phyloP scores from a whole-genome alignment of 305 asterid species.

The Fraxinus baroniana region DNA sequence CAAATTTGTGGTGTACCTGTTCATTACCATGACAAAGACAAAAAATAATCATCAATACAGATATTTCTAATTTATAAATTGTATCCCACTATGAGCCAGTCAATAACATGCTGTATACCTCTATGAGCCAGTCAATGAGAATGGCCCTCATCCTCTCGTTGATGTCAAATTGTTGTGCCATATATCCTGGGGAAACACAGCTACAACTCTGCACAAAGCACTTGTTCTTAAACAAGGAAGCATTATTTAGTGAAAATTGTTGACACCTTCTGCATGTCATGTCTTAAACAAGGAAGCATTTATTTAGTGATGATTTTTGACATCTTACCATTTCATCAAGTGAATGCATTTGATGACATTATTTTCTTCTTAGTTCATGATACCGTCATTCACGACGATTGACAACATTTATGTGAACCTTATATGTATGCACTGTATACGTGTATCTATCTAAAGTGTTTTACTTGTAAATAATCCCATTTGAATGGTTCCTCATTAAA shows the following conservation, averaged over 20 bases:
- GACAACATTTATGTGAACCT: neutral
- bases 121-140: constrained; percentile 91
- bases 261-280: neutral
- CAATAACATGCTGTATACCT: constrained; percentile 40
- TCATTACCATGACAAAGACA: neutral
- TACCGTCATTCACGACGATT: neutral
- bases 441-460: too few relatives aligned
- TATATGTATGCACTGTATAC: too few relatives aligned
- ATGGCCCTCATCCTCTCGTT: constrained; percentile 86
- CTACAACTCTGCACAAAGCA: constrained; percentile 49
- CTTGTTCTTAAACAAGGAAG: neutral
- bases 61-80: neutral
- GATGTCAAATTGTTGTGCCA: constrained; percentile 76
- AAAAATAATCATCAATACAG: neutral
- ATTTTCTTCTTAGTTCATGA: neutral
- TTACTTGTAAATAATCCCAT: too few relatives aligned
- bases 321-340: neutral
- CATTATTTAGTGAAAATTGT: neutral
- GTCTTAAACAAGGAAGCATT: too few relatives aligned
- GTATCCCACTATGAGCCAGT: neutral
- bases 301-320: neutral
- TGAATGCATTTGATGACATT: neutral
- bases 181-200: constrained; percentile 75
- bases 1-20: constrained; percentile 95
- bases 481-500: too few relatives aligned